Evolutionary conservation across 192 early-diverging fungal species (phyloP).

Genomic region (Entomortierella beljakovae): DNA sequence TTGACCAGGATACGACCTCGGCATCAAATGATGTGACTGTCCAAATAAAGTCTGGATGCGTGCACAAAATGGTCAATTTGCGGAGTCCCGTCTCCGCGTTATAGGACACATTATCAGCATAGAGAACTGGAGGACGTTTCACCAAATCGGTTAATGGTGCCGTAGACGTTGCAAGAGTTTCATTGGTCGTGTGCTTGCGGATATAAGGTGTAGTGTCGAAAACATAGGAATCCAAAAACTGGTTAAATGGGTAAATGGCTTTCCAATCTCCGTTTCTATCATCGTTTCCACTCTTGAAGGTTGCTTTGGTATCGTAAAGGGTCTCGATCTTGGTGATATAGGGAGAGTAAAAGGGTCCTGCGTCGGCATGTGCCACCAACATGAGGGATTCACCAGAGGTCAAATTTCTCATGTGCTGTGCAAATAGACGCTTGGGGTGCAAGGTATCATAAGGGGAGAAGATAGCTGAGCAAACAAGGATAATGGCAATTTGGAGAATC

Average conservation of each 20-base stretch:
- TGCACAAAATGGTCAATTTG: constrained; percentile 57
- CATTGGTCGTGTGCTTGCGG: constrained; percentile 53
- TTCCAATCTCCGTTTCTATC: constrained; percentile 68
- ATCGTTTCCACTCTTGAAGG: constrained; percentile 21
- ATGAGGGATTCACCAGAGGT: constrained; percentile 67
- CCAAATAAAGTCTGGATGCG: constrained; percentile 66
- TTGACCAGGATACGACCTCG: constrained; percentile 68
- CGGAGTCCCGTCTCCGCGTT: constrained; percentile 58
- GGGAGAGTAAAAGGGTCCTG: constrained; percentile 56
- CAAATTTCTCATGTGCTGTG: constrained; percentile 72
- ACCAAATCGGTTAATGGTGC: constrained; percentile 32
- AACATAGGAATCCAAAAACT: constrained; percentile 65
- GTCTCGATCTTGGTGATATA: constrained; percentile 58
- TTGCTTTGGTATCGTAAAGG: constrained; percentile 50
- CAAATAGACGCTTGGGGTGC: constrained; percentile 74
- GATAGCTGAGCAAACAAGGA: constrained; percentile 23
- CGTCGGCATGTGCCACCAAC: constrained; percentile 70
- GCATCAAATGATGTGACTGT: constrained; percentile 74
- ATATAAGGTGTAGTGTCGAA: constrained; percentile 59
- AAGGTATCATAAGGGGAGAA: constrained; percentile 65
- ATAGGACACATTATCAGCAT: constrained; percentile 55
- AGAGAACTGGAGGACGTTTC: constrained; percentile 48
- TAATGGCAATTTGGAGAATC: constrained; percentile 46
- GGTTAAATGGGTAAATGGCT: constrained; percentile 72
- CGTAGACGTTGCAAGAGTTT: constrained; percentile 12